Conservation (phyloP, 2,329 filamentous ascomycete species). For the Cladophialophora bantiana region DNA sequence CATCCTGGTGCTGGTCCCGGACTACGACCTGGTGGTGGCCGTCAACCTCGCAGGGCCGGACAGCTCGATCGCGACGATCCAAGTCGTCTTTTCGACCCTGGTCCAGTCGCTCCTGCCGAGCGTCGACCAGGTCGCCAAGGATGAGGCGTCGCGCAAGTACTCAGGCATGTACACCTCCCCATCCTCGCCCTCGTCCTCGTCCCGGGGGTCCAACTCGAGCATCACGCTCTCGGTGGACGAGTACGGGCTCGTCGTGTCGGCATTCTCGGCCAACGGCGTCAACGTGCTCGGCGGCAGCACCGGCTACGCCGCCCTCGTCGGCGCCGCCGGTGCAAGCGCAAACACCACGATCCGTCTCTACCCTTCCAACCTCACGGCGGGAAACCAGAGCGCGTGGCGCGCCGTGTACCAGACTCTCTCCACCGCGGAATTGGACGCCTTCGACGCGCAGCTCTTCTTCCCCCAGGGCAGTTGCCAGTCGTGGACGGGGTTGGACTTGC, state of each 20-base stretch:
- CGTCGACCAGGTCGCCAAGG: slow-evolving; percentile 16
- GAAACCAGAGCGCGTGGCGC: slow-evolving; percentile 16
- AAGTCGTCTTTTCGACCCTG: slow-evolving; percentile 8
- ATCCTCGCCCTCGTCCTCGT: background rate
- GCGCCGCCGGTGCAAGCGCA: background rate
- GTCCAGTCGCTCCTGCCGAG: slow-evolving; percentile 14
- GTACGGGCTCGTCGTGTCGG: slow-evolving; percentile 13
- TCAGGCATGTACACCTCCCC: slow-evolving; percentile 6
- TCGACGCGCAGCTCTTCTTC: slow-evolving; percentile 20
- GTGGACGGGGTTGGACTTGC: slow-evolving; percentile 3
- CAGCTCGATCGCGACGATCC: background rate
- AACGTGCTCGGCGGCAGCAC: background rate
- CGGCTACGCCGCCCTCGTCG: background rate
- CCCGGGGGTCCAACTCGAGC: background rate
- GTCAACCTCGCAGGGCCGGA: slow-evolving; percentile 10
- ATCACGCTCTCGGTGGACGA: slow-evolving; percentile 16
- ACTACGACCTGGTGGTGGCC: slow-evolving; percentile 25
- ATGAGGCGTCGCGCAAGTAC: slow-evolving; percentile 12
- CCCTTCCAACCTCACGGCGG: slow-evolving; percentile 1
- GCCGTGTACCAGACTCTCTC: slow-evolving; percentile 8
- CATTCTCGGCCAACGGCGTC: slow-evolving; percentile 11
- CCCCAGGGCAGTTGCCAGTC: slow-evolving; percentile 18
- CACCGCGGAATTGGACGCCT: slow-evolving; percentile 1
- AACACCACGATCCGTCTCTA: slow-evolving; percentile 11
- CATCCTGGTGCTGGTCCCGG: slow-evolving; percentile 22